phyloP scores from a whole-genome alignment of 768 basidiomycete genomes.

The Mycena maculata region DNA sequence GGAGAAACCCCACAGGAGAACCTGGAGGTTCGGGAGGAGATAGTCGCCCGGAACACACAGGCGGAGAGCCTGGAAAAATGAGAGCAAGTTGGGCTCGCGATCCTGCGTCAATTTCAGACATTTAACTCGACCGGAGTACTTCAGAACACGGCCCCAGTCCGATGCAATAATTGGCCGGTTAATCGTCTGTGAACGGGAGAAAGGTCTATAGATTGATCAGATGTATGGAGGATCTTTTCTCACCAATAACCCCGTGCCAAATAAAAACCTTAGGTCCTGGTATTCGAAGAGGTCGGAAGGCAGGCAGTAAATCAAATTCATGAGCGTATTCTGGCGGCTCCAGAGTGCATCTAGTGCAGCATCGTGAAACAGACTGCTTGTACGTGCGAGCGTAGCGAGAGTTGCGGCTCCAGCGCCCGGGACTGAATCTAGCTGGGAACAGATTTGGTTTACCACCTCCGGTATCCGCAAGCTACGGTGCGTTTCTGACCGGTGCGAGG shows the following conservation, averaged over 20 bases:
- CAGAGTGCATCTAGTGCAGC: background rate
- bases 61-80: too few relatives aligned
- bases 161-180: background rate
- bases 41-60: too few relatives aligned
- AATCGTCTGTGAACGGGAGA: background rate
- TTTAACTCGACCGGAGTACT: background rate
- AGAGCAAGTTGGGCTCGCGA: too few relatives aligned
- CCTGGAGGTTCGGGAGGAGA: too few relatives aligned
- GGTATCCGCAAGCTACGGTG: slow-evolving; percentile 1
- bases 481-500: background rate
- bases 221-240: background rate
- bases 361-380: background rate
- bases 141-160: background rate
- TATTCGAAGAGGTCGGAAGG: background rate
- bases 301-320: slow-evolving; percentile 4
- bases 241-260: background rate
- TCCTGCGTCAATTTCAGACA: background rate
- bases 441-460: background rate
- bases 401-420: background rate
- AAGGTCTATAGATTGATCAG: background rate
- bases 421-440: background rate
- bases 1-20: too few relatives aligned
- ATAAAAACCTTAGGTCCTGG: background rate
- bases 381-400: background rate
- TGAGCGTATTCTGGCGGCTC: background rate